These are phyloP conservation scores for peach (Prunus persica) DNA, from an alignment of 306 rosid species.

Conservation along the genomic window Prunus_persica_NCBIv2 NC_034014.1:20549501-20550000, in stretches of 20 bases:
- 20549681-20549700: background rate
- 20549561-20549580: background rate
- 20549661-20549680: background rate
- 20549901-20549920: slow-evolving; percentile 82
- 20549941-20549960: slow-evolving; percentile 80
- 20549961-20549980: slow-evolving; percentile 87
- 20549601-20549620: background rate
- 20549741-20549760: background rate
- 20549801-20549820: background rate
- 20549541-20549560: background rate
- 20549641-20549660: background rate
- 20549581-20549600: background rate
- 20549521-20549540: background rate
- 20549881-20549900: slow-evolving; percentile 75
- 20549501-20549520: background rate
- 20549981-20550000: slow-evolving; percentile 65
- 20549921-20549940: slow-evolving; percentile 78
- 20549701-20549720: background rate
- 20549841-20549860: slow-evolving; percentile 21
- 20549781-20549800: background rate
- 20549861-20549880: slow-evolving; percentile 82
- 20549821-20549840: background rate
- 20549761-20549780: background rate
- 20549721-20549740: background rate
- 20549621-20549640: background rate